These are phyloP conservation scores for Bacidia rubella DNA, from an alignment of 495 filamentous ascomycete species.

Conservation along the genomic window DNA sequence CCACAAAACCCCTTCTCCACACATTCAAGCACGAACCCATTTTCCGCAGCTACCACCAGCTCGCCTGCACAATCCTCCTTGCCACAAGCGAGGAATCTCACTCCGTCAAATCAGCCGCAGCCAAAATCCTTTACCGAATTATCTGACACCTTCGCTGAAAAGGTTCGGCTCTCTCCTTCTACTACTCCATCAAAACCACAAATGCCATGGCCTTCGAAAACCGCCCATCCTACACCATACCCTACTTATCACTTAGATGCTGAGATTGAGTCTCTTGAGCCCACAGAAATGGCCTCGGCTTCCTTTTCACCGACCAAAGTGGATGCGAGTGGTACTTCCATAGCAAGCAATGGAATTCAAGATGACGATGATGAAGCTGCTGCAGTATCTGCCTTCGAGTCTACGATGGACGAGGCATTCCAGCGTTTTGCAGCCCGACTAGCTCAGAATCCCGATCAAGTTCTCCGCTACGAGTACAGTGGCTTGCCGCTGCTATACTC, in stretches of 20 bases:
- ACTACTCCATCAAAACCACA: constrained; percentile 21
- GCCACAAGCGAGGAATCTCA: neutral
- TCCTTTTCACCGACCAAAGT: constrained; percentile 24
- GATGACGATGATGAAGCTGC: constrained; percentile 44
- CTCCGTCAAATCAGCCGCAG: neutral
- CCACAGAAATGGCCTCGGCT: constrained; percentile 27
- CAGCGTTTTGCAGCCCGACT: constrained; percentile 79
- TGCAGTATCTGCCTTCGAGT: constrained; percentile 74
- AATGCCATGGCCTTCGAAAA: constrained; percentile 60
- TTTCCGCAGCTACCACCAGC: constrained; percentile 30
- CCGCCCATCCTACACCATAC: constrained; percentile 54
- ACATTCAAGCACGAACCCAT: constrained; percentile 29
- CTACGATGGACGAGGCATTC: constrained; percentile 72
- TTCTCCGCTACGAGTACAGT: constrained; percentile 80
- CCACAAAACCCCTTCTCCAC: constrained; percentile 16
- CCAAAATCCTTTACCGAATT: constrained; percentile 29
- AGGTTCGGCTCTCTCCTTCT: constrained; percentile 38
- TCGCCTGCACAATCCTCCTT: constrained; percentile 31
- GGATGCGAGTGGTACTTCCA: constrained; percentile 31
- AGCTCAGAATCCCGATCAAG: constrained; percentile 84
- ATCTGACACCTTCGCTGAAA: constrained; percentile 61
- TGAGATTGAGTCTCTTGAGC: constrained; percentile 76
- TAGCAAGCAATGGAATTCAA: too few species aligned
- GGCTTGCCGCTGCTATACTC: constrained; percentile 74
- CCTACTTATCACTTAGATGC: constrained; percentile 75